Evolutionary conservation across 2,329 filamentous ascomycete species (phyloP).

Genomic region (Cordyceps farinosa): DNA sequence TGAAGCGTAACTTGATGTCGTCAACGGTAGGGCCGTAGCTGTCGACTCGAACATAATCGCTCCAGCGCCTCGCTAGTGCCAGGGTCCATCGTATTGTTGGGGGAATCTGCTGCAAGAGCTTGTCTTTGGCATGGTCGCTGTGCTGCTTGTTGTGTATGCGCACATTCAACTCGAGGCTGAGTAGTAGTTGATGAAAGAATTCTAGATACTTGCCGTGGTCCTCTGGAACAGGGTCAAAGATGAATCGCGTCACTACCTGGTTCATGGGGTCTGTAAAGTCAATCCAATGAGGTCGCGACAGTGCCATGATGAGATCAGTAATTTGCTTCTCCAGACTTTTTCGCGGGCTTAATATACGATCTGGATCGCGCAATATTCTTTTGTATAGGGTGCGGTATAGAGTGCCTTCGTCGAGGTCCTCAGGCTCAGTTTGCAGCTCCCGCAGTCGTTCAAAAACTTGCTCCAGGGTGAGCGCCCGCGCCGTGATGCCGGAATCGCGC

Average conservation of each 20-base stretch:
- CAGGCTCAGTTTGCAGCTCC: slow-evolving; percentile 54
- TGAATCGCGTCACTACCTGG: slow-evolving; percentile 70
- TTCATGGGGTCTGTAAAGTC: slow-evolving; percentile 68
- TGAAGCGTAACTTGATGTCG: slow-evolving; percentile 60
- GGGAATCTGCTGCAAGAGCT: slow-evolving; percentile 61
- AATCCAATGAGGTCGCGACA: slow-evolving; percentile 68
- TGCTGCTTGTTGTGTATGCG: slow-evolving; percentile 63
- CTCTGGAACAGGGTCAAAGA: slow-evolving; percentile 56
- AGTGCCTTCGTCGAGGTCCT: slow-evolving; percentile 54
- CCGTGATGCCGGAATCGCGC: slow-evolving; percentile 53
- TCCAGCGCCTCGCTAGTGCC: slow-evolving; percentile 70
- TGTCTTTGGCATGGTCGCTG: slow-evolving; percentile 60
- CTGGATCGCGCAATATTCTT: slow-evolving; percentile 64
- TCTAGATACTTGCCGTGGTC: slow-evolving; percentile 57
- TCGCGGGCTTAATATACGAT: slow-evolving; percentile 58
- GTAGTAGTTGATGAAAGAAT: slow-evolving; percentile 74
- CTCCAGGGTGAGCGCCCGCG: slow-evolving; percentile 58
- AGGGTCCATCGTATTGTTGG: slow-evolving; percentile 70
- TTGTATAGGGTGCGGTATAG: slow-evolving; percentile 65
- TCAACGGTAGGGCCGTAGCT: slow-evolving; percentile 52
- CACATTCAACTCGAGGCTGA: slow-evolving; percentile 68
- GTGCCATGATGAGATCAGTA: slow-evolving; percentile 64
- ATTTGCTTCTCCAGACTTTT: slow-evolving; percentile 68
- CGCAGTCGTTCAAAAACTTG: slow-evolving; percentile 57
- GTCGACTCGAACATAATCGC: slow-evolving; percentile 65